A percentile compares a stretch with the other conserved stretches of the same genome.
These are phyloP conservation scores for Salix caprea DNA, from an alignment of 345 rosid genomes.

Conservation along the genomic window DNA sequence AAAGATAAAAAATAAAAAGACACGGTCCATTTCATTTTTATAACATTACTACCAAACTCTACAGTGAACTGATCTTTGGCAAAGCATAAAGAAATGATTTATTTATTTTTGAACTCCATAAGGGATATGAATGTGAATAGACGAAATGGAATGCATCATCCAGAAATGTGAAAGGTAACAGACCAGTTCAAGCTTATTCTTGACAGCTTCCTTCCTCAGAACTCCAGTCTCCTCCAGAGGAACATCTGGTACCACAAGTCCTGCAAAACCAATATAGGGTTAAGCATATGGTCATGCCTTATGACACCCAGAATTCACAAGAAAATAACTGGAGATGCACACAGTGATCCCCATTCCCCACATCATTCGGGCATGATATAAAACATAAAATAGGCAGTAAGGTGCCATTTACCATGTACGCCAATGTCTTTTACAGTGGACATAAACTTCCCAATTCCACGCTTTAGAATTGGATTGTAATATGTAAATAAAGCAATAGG, in stretches of 20 bases:
- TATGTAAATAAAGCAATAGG: constrained; percentile 81
- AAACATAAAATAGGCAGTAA: not conserved
- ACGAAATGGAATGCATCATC: not conserved
- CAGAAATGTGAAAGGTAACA: constrained; percentile 2
- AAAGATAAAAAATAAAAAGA: not conserved
- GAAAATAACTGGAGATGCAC: not conserved
- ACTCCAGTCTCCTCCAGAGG: constrained; percentile 87
- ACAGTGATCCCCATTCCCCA: not conserved
- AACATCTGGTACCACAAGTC: constrained; percentile 94
- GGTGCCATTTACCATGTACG: constrained; percentile 51
- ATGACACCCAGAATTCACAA: not conserved
- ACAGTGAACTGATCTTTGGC: not conserved
- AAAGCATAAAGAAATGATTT: not conserved
- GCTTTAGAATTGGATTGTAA: constrained; percentile 77
- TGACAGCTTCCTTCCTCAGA: constrained; percentile 66
- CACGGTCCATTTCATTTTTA: not conserved
- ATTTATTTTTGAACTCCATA: not conserved
- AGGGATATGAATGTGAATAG: not conserved
- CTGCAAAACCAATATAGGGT: constrained; percentile 28
- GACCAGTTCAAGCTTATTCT: constrained; percentile 73
- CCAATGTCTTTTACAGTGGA: constrained; percentile 56
- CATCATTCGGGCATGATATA: not conserved
- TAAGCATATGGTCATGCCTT: not conserved
- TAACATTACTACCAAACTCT: not conserved
- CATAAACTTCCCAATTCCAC: constrained; percentile 71